Evolutionary conservation across 2,329 filamentous ascomycete genomes (phyloP).

Genomic region (Chlorencoelia australis): DNA sequence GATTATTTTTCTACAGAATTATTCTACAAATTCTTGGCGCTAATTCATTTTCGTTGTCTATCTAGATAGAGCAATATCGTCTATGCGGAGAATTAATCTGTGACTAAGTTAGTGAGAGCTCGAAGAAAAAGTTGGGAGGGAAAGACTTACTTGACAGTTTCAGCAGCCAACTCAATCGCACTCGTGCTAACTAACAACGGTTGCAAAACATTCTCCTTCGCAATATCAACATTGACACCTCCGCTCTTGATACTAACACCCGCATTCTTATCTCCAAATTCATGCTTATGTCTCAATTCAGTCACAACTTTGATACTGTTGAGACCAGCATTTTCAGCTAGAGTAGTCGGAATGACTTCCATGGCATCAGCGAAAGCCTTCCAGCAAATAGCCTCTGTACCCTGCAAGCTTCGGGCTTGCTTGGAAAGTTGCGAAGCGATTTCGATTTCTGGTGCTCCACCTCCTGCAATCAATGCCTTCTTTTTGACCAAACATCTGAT

Average conservation of each 20-base stretch:
- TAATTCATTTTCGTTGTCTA: slow-evolving; percentile 13
- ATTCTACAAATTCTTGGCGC: too few relatives aligned
- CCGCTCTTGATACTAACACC: slow-evolving; percentile 98
- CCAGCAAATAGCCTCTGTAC: slow-evolving; percentile 97
- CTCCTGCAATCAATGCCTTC: slow-evolving; percentile 96
- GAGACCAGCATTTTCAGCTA: slow-evolving; percentile 93
- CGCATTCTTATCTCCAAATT: slow-evolving; percentile 88
- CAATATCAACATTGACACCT: slow-evolving; percentile 93
- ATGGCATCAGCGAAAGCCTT: slow-evolving; percentile 97
- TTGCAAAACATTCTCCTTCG: slow-evolving; percentile 93
- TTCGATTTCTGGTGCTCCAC: slow-evolving; percentile 93
- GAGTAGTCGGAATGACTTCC: slow-evolving; percentile 91
- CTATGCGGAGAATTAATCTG: slow-evolving; percentile 15
- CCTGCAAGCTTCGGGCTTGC: slow-evolving; percentile 71
- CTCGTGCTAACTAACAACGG: slow-evolving; percentile 94
- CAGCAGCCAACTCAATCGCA: slow-evolving; percentile 90
- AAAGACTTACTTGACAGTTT: slow-evolving; percentile 99
- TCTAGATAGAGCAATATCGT: slow-evolving; percentile 24
- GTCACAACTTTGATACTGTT: slow-evolving; percentile 99
- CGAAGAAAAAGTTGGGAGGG: too few relatives aligned
- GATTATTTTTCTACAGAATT: too few relatives aligned
- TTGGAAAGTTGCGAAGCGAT: slow-evolving; percentile 80
- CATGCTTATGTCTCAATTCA: slow-evolving; percentile 86
- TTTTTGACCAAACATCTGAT: slow-evolving; percentile 98
- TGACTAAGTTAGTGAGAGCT: background rate